Evolutionary conservation across 2,329 filamentous ascomycete species (phyloP), one percentile per base, ranked within the genome.

Genomic region (Fusarium chlamydosporum): DNA sequence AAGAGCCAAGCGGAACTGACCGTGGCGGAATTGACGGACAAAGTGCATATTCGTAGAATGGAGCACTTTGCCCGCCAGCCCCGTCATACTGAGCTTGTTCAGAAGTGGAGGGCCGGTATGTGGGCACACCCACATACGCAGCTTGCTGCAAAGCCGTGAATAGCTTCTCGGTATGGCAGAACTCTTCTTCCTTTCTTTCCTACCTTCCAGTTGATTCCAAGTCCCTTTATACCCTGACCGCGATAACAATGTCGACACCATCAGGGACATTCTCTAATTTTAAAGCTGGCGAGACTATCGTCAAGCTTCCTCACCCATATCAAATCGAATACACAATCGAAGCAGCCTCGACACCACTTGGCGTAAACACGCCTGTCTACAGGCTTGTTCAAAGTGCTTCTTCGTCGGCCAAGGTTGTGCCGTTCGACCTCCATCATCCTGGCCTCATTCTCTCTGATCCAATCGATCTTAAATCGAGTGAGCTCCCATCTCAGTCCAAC

Each of bases 251-350:
- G 73, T 58, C 70, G 37, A 57, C 66, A 27, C 47, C 61, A 38
- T 26, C 53, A 9, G 40, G 56, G 57, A 45, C 68, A n/a, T 73
- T 75, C 42, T 71, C 72, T 16, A 61, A 70, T 42, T 45, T 72
- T 47, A 51, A 69, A 53, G 63, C 76, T 26, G 74, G 77, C 57
- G 80, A 83, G 69, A 78, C 77, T 23, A 71, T 84, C 56, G 73
- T 85, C 70, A 82, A 81, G 77, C 82, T 85, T 35, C 83, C 83
- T 56, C 82, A 85, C 68, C 83, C 83, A 3, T 85, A 85, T 74
- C 79, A 80, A 40, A 81, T 81, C 37, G 79, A 83, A 54, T 85
- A 84, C 74, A 72, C 77, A 10, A 71, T 85, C 41, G 75, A 77
- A 54, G 79, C 78, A 62, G 74, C 70, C 46, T 65, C 74, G 18